Base-by-base conservation (phyloP, 148 eudicot species). In the Chenopodium suecicum region DNA sequence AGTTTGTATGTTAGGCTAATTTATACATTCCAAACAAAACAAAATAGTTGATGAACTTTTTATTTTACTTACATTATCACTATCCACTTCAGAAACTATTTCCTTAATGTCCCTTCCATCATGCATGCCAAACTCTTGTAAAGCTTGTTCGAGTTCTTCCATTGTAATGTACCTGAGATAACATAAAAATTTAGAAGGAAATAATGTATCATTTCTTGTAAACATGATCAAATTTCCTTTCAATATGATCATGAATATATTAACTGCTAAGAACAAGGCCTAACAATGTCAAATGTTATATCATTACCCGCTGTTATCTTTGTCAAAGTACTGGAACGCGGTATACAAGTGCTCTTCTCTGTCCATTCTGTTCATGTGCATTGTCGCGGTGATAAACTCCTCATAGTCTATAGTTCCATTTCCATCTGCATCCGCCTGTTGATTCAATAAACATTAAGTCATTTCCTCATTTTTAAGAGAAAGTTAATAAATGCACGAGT, bases 291-390 rank as follows among this genome's bases (percentile, higher is more conserved):
- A 3, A 31, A 63, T 19, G 50, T 29, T 25, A 7, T 19, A 37
- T 67, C 72, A 58, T 58, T 92, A 96, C 98, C 99, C 98, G 93
- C 99, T 97, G 73, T 92, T 87, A 52, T 97, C 99, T 83, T 97
- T 94, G 70, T 97, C 99, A 1, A 97, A 97, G 88, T 97, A 97
- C 41, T 94, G 98, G 90, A 97, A 97, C 3, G 99, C 99, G 9
- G 95, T 94, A 87, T 92, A 97, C 14, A 97, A 91, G 89, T 97
- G 99, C 65, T 97, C 99, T 86, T 97, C 98, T 83, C 91, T 86
- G 86, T 97, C 99, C 98, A 94, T 92, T 85, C 93, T 90, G 86
- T 97, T 97, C 91, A 97, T 83, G 73, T 97, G 99, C 98, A 97
- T 92, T 75, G 99, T 97, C 29, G 99, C 99, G 46, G 99, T 92